Evolutionary conservation across 352 stramenopile species (phyloP).

Genomic region (Globisporangium iwayamae): DNA sequence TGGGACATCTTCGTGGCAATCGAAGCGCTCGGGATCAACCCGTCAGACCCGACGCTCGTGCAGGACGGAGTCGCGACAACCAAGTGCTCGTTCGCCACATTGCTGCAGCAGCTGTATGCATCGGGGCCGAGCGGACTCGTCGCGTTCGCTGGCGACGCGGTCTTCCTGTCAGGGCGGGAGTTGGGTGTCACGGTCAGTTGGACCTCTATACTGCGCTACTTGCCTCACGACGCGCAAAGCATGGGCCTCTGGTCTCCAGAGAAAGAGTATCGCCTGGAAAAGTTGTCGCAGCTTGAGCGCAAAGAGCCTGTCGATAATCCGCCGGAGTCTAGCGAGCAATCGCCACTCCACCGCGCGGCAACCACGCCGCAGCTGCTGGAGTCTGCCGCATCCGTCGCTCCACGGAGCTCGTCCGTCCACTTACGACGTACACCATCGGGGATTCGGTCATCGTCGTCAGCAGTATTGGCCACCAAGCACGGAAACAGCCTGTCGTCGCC

Average conservation of each 20-base stretch:
- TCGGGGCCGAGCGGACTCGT: slow-evolving; percentile 46
- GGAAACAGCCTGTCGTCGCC: too few species aligned
- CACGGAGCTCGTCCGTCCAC: too few species aligned
- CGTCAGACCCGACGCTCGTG: slow-evolving; percentile 22
- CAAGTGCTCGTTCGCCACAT: slow-evolving; percentile 31
- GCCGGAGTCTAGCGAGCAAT: neutral
- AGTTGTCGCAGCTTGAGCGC: neutral
- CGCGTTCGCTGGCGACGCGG: slow-evolving; percentile 34
- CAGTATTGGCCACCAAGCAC: neutral
- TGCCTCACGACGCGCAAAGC: neutral
- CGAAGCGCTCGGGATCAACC: slow-evolving; percentile 39
- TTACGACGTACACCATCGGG: too few species aligned
- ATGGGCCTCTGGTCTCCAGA: neutral
- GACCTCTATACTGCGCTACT: neutral
- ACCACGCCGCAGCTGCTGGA: neutral
- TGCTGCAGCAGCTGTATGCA: slow-evolving; percentile 46
- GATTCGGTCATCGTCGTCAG: too few species aligned
- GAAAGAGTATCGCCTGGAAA: neutral
- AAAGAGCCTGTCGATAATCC: neutral
- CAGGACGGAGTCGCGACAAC: slow-evolving; percentile 19
- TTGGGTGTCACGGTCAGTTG: neutral
- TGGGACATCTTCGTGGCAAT: slow-evolving; percentile 38
- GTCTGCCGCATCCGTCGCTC: neutral
- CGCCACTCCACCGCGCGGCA: too few species aligned
- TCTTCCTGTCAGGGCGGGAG: neutral